phyloP scores from a whole-genome alignment of 2,329 filamentous ascomycete genomes.

The Colletotrichum graminicola region DNA sequence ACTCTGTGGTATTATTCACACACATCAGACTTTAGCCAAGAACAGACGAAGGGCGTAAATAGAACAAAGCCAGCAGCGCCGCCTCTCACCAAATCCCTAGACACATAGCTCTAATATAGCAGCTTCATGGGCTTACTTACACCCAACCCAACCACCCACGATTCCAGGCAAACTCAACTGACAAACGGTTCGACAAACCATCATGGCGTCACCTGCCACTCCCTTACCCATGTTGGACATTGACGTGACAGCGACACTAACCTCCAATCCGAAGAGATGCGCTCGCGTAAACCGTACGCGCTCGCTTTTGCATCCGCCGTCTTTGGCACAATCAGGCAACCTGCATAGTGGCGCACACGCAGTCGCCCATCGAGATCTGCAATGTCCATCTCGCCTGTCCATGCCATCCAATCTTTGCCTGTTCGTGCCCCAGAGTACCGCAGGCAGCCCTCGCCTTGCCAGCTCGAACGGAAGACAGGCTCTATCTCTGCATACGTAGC shows the following conservation, averaged over 20 bases:
- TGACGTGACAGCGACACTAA: conserved; percentile 30
- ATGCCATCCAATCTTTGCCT: conserved; percentile 30
- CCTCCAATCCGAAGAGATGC: conserved; percentile 24
- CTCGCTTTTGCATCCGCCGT: conserved; percentile 30
- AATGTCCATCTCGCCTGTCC: conserved; percentile 18
- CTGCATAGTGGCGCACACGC: conserved; percentile 19
- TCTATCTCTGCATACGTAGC: conserved; percentile 15
- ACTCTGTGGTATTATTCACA: not conserved
- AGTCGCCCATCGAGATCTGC: conserved; percentile 27
- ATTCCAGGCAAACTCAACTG: not conserved
- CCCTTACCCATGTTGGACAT: conserved; percentile 8
- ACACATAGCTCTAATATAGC: conserved; percentile 22
- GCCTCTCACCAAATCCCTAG: conserved; percentile 16
- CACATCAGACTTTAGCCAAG: conserved; percentile 21
- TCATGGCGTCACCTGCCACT: conserved; percentile 25
- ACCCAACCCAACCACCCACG: not conserved
- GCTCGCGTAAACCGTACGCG: conserved; percentile 31
- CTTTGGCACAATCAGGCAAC: conserved; percentile 25
- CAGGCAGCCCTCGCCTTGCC: conserved; percentile 8
- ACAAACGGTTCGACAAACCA: not conserved
- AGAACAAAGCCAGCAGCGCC: conserved; percentile 2
- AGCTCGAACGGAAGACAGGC: conserved; percentile 24
- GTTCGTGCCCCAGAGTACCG: conserved; percentile 11
- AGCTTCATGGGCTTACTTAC: not conserved
- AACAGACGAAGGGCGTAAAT: conserved; percentile 32